Conservation (phyloP, 345 rosid species). For the Eucalyptus melliodora region DNA sequence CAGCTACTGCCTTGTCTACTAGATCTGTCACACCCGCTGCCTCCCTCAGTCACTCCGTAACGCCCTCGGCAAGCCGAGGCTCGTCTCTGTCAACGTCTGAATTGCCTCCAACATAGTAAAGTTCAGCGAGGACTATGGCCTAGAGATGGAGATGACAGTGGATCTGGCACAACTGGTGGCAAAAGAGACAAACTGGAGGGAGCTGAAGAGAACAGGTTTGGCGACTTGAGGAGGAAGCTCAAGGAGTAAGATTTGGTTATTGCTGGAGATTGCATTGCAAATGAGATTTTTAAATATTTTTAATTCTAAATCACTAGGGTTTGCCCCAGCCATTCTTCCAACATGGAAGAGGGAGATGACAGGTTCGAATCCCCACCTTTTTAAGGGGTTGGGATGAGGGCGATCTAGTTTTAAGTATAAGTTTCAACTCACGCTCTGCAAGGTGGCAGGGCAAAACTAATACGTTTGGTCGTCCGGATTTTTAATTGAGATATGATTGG, state of each 20-base stretch:
- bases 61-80: not conserved
- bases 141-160: not conserved
- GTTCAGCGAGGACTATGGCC: not conserved
- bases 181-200: not conserved
- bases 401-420: too few species aligned
- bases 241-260: not conserved
- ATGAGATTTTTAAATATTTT: not conserved
- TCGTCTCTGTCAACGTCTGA: not conserved
- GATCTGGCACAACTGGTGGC: not conserved
- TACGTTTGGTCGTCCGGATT: too few species aligned
- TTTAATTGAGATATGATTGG: too few species aligned
- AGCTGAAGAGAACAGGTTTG: not conserved
- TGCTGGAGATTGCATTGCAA: not conserved
- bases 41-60: not conserved
- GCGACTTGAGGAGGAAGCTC: not conserved
- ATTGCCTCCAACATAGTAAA: not conserved
- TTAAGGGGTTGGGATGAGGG: too few species aligned
- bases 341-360: too few species aligned
- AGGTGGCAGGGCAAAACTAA: too few species aligned
- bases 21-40: not conserved
- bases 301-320: not conserved
- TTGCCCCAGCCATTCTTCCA: too few species aligned
- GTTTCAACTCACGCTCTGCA: too few species aligned
- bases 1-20: not conserved
- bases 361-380: too few species aligned